phyloP scores from a whole-genome alignment of 192 early-diverging fungal species.

The Coemansia sp. region DNA sequence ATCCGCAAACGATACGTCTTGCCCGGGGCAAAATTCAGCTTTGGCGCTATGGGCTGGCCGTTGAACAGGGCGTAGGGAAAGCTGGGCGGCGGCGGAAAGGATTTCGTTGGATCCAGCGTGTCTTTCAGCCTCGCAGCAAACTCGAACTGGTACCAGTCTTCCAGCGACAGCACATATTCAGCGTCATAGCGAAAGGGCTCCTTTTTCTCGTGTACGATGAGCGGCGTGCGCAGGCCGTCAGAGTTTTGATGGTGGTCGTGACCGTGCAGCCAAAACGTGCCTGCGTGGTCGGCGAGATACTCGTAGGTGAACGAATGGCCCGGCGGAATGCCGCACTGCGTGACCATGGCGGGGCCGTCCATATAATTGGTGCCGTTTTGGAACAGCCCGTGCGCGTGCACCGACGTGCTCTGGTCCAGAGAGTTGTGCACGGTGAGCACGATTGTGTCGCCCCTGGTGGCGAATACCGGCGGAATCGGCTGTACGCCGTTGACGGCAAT shows the following conservation, averaged over 20 bases:
- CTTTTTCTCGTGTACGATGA: conserved; percentile 63
- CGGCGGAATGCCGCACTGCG: conserved; percentile 76
- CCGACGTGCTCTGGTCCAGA: conserved; percentile 58
- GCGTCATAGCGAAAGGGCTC: conserved; percentile 63
- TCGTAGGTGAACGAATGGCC: conserved; percentile 66
- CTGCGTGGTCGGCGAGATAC: conserved; percentile 63
- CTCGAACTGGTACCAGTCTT: conserved; percentile 73
- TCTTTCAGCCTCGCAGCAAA: conserved; percentile 50
- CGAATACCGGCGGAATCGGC: conserved; percentile 46
- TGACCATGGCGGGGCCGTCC: conserved; percentile 70
- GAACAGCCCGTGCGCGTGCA: conserved; percentile 81
- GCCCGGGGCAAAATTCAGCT: conserved; percentile 60
- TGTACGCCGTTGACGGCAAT: conserved; percentile 63
- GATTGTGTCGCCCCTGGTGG: conserved; percentile 25
- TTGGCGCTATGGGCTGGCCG: conserved; percentile 28
- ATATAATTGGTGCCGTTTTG: conserved; percentile 67
- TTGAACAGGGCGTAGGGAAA: conserved; percentile 51
- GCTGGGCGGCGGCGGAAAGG: conserved; percentile 61
- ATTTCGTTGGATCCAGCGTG: conserved; percentile 54
- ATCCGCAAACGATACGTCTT: conserved; percentile 80
- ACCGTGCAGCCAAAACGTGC: conserved; percentile 86
- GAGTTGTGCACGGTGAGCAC: conserved; percentile 38
- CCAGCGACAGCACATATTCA: conserved; percentile 62
- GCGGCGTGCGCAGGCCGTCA: conserved; percentile 72
- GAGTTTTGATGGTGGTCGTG: conserved; percentile 73